Evolutionary conservation across 2,329 filamentous ascomycete species (phyloP).

Genomic region (Penicillium sp.): DNA sequence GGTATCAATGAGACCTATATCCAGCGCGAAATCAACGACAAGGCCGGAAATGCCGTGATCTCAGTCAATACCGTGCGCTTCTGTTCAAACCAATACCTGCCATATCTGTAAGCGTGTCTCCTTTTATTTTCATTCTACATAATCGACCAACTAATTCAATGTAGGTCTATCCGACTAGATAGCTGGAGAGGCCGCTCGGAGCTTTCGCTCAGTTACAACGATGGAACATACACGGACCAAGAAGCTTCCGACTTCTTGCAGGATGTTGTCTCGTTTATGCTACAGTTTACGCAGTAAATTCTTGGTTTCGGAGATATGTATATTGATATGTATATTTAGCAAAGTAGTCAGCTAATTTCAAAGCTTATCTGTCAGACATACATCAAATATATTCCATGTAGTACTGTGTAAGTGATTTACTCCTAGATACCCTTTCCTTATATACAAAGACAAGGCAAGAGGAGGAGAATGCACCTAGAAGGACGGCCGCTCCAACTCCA

Average conservation of each 20-base stretch:
- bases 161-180: slow-evolving; percentile 10
- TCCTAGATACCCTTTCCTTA: neutral
- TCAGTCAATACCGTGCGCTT: slow-evolving; percentile 6
- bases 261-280: slow-evolving; percentile 1
- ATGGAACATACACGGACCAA: slow-evolving; percentile 4
- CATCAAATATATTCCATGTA: neutral
- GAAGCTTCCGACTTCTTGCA: slow-evolving; percentile 2
- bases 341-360: neutral
- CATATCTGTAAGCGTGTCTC: slow-evolving; percentile 2
- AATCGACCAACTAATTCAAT: neutral
- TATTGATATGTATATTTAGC: neutral
- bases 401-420: neutral
- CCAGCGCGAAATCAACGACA: slow-evolving; percentile 7
- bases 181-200: slow-evolving; percentile 7
- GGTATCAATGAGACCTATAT: slow-evolving; percentile 11
- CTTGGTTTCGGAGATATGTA: neutral
- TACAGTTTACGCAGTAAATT: slow-evolving; percentile 2
- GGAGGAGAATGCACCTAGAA: slow-evolving; percentile 19
- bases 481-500: slow-evolving; percentile 64
- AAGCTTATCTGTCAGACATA: too few species aligned
- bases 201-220: slow-evolving; percentile 10
- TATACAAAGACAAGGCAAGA: neutral
- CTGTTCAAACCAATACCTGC: slow-evolving; percentile 9
- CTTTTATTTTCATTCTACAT: neutral
- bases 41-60: neutral